These are phyloP conservation scores for Ophiostoma populinum DNA, from an alignment of 2,329 filamentous ascomycete species.

Conservation along the genomic window DNA sequence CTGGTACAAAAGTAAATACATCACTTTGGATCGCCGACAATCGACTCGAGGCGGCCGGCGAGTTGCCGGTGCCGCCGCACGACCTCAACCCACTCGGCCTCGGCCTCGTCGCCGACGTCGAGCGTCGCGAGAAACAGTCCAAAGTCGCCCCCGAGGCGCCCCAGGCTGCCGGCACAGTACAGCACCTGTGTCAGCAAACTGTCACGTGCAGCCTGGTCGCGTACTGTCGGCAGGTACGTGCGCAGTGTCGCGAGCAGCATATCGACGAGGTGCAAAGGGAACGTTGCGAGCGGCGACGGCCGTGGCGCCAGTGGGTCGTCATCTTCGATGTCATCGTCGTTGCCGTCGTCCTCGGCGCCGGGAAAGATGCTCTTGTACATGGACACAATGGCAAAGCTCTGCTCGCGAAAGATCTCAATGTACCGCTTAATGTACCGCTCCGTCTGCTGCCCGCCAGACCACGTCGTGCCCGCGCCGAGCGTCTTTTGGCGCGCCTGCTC, in stretches of 20 bases:
- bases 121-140: conserved; percentile 64
- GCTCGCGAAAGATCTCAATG: conserved; percentile 93
- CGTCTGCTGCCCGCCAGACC: conserved; percentile 71
- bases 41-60: conserved; percentile 59
- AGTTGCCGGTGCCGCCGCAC: conserved; percentile 77
- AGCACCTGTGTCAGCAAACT: conserved; percentile 83
- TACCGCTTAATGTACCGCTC: conserved; percentile 89
- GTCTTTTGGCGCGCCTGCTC: conserved; percentile 38
- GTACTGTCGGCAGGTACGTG: conserved; percentile 63
- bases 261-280: conserved; percentile 67
- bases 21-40: conserved; percentile 37
- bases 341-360: conserved; percentile 16
- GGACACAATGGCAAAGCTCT: conserved; percentile 88
- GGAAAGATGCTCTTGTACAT: conserved; percentile 88
- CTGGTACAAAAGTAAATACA: no score
- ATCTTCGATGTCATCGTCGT: conserved; percentile 2
- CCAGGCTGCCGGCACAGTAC: conserved; percentile 83
- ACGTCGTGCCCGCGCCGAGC: conserved; percentile 24
- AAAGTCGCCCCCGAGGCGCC: conserved; percentile 82
- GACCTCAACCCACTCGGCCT: conserved; percentile 69
- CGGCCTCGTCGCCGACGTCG: conserved; percentile 25
- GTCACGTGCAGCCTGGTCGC: conserved; percentile 64
- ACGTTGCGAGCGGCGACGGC: conserved; percentile 65
- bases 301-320: conserved; percentile 30
- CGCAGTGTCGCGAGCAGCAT: conserved; percentile 63